phyloP scores from a whole-genome alignment of 305 asterid species.

The Fraxinus dipetala region DNA sequence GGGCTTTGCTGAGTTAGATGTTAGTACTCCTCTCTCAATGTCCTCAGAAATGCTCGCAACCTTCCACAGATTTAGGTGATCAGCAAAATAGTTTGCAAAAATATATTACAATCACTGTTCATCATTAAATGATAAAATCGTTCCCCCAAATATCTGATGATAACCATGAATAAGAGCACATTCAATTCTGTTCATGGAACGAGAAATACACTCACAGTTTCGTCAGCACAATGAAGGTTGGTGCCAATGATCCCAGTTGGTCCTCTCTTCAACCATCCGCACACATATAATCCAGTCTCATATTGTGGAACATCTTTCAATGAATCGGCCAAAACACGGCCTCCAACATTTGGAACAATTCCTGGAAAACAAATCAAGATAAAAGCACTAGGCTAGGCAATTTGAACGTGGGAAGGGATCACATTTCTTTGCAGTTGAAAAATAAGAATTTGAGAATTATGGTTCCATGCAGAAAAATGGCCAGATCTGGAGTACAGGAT shows the following conservation, averaged over 20 bases:
- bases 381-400: conserved; percentile 3
- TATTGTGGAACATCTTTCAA: conserved; percentile 33
- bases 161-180: conserved; percentile 3
- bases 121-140: neutral
- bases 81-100: neutral
- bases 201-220: conserved; percentile 57
- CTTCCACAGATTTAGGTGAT: conserved; percentile 36
- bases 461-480: neutral
- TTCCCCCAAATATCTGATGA: neutral
- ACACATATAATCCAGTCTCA: conserved; percentile 68
- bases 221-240: conserved; percentile 79
- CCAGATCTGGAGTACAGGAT: neutral
- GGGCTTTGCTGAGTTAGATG: conserved; percentile 44
- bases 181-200: conserved; percentile 2
- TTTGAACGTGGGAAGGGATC: neutral
- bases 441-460: neutral
- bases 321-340: conserved; percentile 54
- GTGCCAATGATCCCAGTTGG: conserved; percentile 85
- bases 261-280: conserved; percentile 97
- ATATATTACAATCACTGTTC: neutral
- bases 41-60: conserved; percentile 66
- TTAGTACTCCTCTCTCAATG: conserved; percentile 44
- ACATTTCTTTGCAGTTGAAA: neutral
- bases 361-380: conserved; percentile 38
- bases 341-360: conserved; percentile 70